Evolutionary conservation across 768 basidiomycete genomes (phyloP), one percentile per base, ranked within the genome.

Genomic region (Auriscalpium orientale): DNA sequence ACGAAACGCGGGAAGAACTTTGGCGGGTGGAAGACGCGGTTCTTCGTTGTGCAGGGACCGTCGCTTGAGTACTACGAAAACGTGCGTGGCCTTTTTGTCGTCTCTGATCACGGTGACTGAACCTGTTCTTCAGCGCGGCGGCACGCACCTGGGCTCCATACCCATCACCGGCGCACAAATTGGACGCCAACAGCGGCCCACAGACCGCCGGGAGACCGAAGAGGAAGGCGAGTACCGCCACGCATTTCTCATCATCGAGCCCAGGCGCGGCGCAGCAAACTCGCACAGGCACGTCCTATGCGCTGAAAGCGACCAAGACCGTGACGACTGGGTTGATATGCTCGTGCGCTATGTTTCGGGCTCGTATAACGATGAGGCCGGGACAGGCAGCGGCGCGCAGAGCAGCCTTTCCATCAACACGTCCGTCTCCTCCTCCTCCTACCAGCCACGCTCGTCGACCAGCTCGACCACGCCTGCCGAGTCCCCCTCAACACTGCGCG

Each of bases 1-100:
- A 98, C 95, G 18, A 98, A 98, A 73, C 80, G 93, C 56, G 95
- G 95, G 20, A 93, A 98, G 75, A 97, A 92, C 66, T 98, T 98
- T 71, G 97, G 97, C 46, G 94, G 95, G 2, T 95, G 92, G 95
- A 95, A 95, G 67, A 92, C 92, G 22, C 80, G 97, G 45, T 99
- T 85, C 71, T 98, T 98, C 65, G 92, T 98, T 8, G 76, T 98
- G 22, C 87, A 91, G 69, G 93, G 95, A 0, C 86, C 91, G 3
- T 80, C 88, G 1, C 77, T 98, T 51, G 91, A 95, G 66, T 99
- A 98, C 70, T 99, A 90, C 64, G 97, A 98, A 72, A 86, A 83
- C 65, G 95, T 98, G 71, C 74, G 93, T 82, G n/a, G 40, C 43
- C 35, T 35, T 59, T 44, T 51, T 43, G 54, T 40, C 33, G 34